Percentiles rank a stretch among this genome's conserved stretches.
Evolutionary conservation across 1,284 basidiomycete species (phyloP).

Genomic region (Ustilago lituana): DNA sequence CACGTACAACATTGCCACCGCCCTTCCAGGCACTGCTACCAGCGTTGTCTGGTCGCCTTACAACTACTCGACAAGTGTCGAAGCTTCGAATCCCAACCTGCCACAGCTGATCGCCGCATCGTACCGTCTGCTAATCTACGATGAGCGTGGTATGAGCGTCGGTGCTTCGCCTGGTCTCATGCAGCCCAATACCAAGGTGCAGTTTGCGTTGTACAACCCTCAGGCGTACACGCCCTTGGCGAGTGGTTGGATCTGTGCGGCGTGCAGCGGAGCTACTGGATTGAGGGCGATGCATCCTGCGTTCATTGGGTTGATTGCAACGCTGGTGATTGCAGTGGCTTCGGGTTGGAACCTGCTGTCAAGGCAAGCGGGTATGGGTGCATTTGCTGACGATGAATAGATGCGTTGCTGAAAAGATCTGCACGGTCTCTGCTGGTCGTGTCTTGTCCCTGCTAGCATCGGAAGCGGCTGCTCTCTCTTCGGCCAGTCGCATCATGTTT

Average conservation of each 20-base stretch:
- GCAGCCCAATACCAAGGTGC: slow-evolving; percentile 59
- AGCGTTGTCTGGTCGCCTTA: slow-evolving; percentile 62
- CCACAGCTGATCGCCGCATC: slow-evolving; percentile 61
- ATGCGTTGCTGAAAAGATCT: no score
- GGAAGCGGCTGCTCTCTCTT: no score
- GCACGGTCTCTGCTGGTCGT: no score
- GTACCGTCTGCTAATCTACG: slow-evolving; percentile 62
- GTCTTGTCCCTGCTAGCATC: no score
- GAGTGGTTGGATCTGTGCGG: slow-evolving; percentile 55
- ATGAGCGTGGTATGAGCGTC: slow-evolving; percentile 55
- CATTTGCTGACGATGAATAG: slow-evolving; percentile 20
- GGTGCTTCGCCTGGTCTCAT: slow-evolving; percentile 52
- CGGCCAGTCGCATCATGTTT: no score
- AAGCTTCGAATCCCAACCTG: slow-evolving; percentile 39
- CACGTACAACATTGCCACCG: slow-evolving; percentile 62
- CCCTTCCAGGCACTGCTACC: slow-evolving; percentile 58
- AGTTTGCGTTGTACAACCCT: slow-evolving; percentile 66
- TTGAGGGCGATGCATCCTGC: slow-evolving; percentile 45
- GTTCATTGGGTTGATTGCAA: slow-evolving; percentile 40
- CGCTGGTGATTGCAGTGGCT: slow-evolving; percentile 38
- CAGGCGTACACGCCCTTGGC: slow-evolving; percentile 62
- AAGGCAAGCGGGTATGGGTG: slow-evolving; percentile 21
- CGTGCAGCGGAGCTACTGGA: slow-evolving; percentile 47
- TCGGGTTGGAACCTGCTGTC: slow-evolving; percentile 39
- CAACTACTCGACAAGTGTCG: slow-evolving; percentile 56